These are phyloP conservation scores for Apiospora hydei DNA, from an alignment of 2,329 filamentous ascomycete genomes.

Conservation along the genomic window DNA sequence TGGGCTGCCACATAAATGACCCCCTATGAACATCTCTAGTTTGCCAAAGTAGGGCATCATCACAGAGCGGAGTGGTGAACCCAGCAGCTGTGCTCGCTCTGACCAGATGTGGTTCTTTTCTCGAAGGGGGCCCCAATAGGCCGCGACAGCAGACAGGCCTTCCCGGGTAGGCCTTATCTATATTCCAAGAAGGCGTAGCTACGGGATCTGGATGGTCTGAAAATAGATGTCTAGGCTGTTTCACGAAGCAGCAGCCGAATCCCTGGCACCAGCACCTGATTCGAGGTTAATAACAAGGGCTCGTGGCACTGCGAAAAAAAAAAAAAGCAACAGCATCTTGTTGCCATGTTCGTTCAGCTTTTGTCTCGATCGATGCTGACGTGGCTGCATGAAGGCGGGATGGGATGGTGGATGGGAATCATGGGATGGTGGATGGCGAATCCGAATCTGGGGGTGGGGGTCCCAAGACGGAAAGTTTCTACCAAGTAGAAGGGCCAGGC, in stretches of 20 bases:
- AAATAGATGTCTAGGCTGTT: not conserved
- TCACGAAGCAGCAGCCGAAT: not conserved
- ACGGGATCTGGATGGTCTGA: not conserved
- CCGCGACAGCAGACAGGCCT: not conserved
- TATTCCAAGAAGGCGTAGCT: not conserved
- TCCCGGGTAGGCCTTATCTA: not conserved
- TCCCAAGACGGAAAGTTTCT: slow-evolving; percentile 14
- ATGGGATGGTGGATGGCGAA: not conserved
- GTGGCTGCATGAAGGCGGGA: slow-evolving; percentile 14
- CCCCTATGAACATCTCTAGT: not conserved
- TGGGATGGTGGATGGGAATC: not conserved
- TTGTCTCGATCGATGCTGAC: slow-evolving; percentile 14
- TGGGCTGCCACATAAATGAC: not conserved
- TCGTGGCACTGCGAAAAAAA: not conserved
- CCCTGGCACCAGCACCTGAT: not conserved
- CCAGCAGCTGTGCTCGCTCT: not conserved
- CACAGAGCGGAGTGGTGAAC: not conserved
- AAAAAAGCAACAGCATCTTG: not conserved
- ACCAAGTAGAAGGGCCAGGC: not conserved
- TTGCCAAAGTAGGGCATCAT: not conserved
- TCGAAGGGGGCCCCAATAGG: not conserved
- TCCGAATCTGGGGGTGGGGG: slow-evolving; percentile 13
- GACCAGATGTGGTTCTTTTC: not conserved
- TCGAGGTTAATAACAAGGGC: not conserved
- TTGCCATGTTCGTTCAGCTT: not conserved